Conservation (phyloP, 2,329 filamentous ascomycete species). For the Venturia nashicola region DNA sequence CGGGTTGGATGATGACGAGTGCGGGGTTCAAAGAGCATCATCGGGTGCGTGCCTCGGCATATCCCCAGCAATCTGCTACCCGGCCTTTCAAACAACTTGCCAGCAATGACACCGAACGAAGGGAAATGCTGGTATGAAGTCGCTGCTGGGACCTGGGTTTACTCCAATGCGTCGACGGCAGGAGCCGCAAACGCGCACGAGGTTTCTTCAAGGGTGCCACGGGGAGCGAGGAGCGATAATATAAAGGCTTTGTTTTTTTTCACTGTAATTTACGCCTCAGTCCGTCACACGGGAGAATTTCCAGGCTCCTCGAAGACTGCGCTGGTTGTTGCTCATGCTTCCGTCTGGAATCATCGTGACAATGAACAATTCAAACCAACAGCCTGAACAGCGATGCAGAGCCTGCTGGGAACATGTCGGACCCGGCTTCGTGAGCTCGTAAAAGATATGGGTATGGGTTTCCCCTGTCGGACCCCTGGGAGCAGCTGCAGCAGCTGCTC, state of each 20-base stretch:
- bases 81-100: neutral
- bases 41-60: neutral
- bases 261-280: neutral
- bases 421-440: neutral
- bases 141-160: neutral
- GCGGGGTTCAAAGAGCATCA: neutral
- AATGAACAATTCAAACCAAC: neutral
- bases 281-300: neutral
- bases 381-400: too few species aligned
- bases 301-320: neutral
- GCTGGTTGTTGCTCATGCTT: neutral
- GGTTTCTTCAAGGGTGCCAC: neutral
- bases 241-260: neutral
- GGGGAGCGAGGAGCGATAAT: neutral
- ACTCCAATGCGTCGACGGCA: neutral
- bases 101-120: neutral
- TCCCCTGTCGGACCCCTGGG: neutral
- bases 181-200: neutral
- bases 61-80: neutral
- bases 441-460: neutral
- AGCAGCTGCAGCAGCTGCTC: neutral
- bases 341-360: neutral
- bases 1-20: neutral
- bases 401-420: neutral
- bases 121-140: neutral